A percentile compares a stretch with the other conserved stretches of the same genome.
Evolutionary conservation across 352 stramenopile genomes (phyloP).

Genomic region (Aphanomyces astaci): DNA sequence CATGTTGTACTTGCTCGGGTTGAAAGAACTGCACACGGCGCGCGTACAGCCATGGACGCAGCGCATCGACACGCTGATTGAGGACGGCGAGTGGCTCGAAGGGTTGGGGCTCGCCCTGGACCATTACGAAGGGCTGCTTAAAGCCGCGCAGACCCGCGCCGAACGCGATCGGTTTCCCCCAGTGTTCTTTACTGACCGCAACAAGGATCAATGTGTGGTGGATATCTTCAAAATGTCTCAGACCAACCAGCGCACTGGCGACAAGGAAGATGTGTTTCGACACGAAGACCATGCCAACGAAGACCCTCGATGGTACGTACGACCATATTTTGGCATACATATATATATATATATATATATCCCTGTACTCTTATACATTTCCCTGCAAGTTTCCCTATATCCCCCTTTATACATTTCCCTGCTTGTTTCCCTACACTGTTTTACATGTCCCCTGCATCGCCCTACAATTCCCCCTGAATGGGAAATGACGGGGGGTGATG

Average conservation of each 20-base stretch:
- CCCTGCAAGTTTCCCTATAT: too few relatives aligned
- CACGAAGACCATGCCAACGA: conserved; percentile 76
- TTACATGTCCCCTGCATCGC: too few relatives aligned
- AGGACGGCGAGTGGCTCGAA: conserved; percentile 96
- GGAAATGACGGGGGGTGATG: too few relatives aligned
- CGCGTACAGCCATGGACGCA: conserved; percentile 88
- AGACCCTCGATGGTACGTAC: conserved; percentile 46
- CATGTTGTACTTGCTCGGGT: conserved; percentile 87
- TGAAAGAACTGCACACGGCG: conserved; percentile 88
- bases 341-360: not conserved
- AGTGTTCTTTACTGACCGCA: conserved; percentile 81
- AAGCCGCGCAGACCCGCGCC: conserved; percentile 66
- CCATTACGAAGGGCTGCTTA: conserved; percentile 90
- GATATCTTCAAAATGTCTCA: conserved; percentile 87
- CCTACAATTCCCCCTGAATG: too few relatives aligned
- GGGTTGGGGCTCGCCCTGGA: conserved; percentile 93
- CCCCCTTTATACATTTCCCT: too few relatives aligned
- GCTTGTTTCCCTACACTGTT: too few relatives aligned
- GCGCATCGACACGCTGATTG: conserved; percentile 90
- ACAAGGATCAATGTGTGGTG: conserved; percentile 86
- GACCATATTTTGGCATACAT: too few relatives aligned
- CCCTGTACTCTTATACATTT: too few relatives aligned
- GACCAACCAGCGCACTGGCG: conserved; percentile 78
- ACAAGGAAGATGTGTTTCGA: conserved; percentile 82
- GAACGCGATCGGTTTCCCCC: conserved; percentile 77